Evolutionary conservation across 2,329 filamentous ascomycete species (phyloP), one percentile per base, ranked within the genome.

Genomic region (Gyromitra esculenta): DNA sequence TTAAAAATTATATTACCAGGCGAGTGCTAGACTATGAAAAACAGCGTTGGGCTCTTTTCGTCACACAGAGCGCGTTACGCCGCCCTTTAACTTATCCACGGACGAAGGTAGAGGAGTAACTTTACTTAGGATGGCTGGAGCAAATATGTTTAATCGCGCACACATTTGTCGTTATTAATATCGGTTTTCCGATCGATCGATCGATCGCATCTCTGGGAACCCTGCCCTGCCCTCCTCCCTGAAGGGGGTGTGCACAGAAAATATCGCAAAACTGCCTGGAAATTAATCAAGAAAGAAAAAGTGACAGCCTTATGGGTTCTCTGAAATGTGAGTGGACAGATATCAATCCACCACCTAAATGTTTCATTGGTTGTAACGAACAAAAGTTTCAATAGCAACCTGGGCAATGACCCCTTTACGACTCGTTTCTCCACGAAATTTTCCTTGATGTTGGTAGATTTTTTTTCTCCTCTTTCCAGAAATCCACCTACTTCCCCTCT

Each of bases 111-210:
- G 48, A 65, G 59, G 59, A 65, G 52, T 35, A 71, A 63, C 59
- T 65, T 35, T 18, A 39, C 18, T 35, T 18, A 39, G 35, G 48
- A 60, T 66, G 13, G 68, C 31, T 64, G 13, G 60, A 37, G 48
- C 59, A 31, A 13, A 68, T 37, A 75, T 68, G 72, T 70, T 75
- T 75, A 75, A 75, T 75, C 72, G 65, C 72, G 72, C 72, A 75
- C 59, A 45, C 15, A 18, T 6, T 66, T 74, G 65, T 75, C 72
- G 72, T 75, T 75, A 75, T 75, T 75, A 75, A 75, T 75, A 75
- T 75, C 72, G 57, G 64, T 75, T 75, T 75, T 75, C 66, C 72
- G 72, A 75, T 75, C 72, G 72, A 75, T 75, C 72, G 72, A 75
- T 75, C 72, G 72, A 75, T 75, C 72, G 72, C 72, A 70, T 75